A percentile compares a stretch with the other conserved stretches of the same genome.
Evolutionary conservation across 140 eudicot species (phyloP).

Genomic region (Artemisia princeps): DNA sequence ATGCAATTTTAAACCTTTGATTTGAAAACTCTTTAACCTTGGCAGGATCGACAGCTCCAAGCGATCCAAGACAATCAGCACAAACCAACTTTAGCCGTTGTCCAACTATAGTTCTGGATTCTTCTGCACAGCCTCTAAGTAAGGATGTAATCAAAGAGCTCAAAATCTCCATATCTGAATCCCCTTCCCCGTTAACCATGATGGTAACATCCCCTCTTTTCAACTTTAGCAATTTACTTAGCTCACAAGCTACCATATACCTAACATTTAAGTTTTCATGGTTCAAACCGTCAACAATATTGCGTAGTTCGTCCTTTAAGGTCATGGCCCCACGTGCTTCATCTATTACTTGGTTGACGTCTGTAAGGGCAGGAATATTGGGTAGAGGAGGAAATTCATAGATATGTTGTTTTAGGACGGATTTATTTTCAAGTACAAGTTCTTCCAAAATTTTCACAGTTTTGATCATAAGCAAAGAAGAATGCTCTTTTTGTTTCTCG

Average conservation of each 20-base stretch:
- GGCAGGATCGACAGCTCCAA: constrained; percentile 99
- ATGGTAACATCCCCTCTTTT: constrained; percentile 69
- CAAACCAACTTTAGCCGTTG: constrained; percentile 79
- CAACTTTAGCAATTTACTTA: constrained; percentile 62
- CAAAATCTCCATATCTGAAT: constrained; percentile 58
- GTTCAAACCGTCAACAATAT: constrained; percentile 76
- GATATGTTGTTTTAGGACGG: constrained; percentile 73
- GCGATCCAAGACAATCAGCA: constrained; percentile 92
- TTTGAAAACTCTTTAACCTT: constrained; percentile 68
- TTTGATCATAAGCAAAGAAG: constrained; percentile 53
- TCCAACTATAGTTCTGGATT: constrained; percentile 89
- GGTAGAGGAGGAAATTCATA: constrained; percentile 88
- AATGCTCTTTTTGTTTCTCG: constrained; percentile 61
- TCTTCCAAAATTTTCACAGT: constrained; percentile 82
- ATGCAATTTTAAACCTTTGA: constrained; percentile 81
- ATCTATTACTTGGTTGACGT: constrained; percentile 77
- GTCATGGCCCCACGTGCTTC: constrained; percentile 78
- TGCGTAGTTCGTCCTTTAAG: constrained; percentile 66
- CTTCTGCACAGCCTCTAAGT: constrained; percentile 95
- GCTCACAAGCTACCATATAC: constrained; percentile 94
- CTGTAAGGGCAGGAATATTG: constrained; percentile 59
- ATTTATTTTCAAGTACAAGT: constrained; percentile 71
- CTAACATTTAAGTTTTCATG: constrained; percentile 92
- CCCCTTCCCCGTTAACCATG: constrained; percentile 63
- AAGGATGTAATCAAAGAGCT: constrained; percentile 81